These are phyloP conservation scores for Adiantum capillusveneris DNA, from an alignment of 75 land plant genomes.

Conservation along the genomic window DNA sequence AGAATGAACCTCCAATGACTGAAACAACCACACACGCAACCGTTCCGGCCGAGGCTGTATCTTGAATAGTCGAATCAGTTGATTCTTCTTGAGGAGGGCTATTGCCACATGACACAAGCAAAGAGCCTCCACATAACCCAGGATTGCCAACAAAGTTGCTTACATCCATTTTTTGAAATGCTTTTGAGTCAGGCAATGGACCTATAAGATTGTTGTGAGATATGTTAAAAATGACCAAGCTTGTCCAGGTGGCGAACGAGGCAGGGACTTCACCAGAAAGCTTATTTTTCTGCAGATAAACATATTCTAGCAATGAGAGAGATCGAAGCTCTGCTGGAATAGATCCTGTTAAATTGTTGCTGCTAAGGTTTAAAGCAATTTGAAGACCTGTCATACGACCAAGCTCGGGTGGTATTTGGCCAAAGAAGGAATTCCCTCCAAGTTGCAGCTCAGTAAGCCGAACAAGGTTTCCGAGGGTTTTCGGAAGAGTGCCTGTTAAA, in stretches of 20 bases:
- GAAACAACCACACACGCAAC: slow-evolving; percentile 47
- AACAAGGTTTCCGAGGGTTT: slow-evolving; percentile 46
- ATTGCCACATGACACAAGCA: slow-evolving; percentile 14
- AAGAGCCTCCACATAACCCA: slow-evolving; percentile 70
- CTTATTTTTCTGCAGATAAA: slow-evolving; percentile 54
- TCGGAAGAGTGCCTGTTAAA: slow-evolving; percentile 54
- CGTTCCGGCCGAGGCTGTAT: slow-evolving; percentile 22
- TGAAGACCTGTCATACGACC: slow-evolving; percentile 52
- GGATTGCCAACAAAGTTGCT: slow-evolving; percentile 62
- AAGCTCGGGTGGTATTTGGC: slow-evolving; percentile 52
- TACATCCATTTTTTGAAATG: slow-evolving; percentile 48
- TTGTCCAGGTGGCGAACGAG: slow-evolving; percentile 42
- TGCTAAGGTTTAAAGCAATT: slow-evolving; percentile 60
- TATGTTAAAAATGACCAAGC: slow-evolving; percentile 53
- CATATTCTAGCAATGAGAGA: slow-evolving; percentile 40
- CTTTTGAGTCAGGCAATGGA: slow-evolving; percentile 40
- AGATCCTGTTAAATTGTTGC: slow-evolving; percentile 45
- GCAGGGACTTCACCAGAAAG: slow-evolving; percentile 51
- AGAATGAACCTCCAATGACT: slow-evolving; percentile 47
- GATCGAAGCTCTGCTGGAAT: slow-evolving; percentile 63
- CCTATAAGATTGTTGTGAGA: slow-evolving; percentile 69
- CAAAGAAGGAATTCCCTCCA: slow-evolving; percentile 63
- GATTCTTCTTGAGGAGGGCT: slow-evolving; percentile 4
- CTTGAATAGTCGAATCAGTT: neutral
- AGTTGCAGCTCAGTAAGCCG: slow-evolving; percentile 65